A percentile compares a stretch with the other conserved stretches of the same genome.
Conservation (phyloP, 352 stramenopile genomes). For the Globisporangium acanthophoron region DNA sequence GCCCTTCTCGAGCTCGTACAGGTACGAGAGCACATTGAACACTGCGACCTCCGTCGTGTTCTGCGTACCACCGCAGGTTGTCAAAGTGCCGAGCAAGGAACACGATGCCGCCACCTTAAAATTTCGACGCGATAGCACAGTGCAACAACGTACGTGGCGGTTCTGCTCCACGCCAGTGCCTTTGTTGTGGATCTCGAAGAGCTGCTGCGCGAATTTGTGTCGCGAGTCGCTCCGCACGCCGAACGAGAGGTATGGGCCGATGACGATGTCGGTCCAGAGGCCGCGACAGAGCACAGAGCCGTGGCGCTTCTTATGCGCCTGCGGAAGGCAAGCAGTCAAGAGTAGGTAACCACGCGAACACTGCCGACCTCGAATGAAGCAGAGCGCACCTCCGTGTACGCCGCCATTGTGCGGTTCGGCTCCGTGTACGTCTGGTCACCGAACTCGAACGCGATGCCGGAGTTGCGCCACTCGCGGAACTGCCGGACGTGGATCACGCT, state of each 20-base stretch:
- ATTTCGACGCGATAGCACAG: neutral
- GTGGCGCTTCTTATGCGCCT: constrained; percentile 68
- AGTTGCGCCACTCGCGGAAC: constrained; percentile 90
- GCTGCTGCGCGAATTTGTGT: constrained; percentile 72
- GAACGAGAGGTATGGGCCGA: constrained; percentile 89
- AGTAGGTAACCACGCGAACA: neutral
- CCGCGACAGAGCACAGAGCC: constrained; percentile 77
- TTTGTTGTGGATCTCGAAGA: constrained; percentile 94
- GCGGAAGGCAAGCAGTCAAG: neutral
- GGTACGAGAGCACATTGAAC: constrained; percentile 89
- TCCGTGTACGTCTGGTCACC: constrained; percentile 88
- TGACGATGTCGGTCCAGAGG: constrained; percentile 90
- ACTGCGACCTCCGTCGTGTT: constrained; percentile 90
- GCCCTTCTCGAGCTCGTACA: constrained; percentile 90
- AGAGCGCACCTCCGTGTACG: constrained; percentile 74
- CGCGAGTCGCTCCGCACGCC: constrained; percentile 77
- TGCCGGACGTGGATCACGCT: constrained; percentile 92
- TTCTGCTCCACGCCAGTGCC: constrained; percentile 92
- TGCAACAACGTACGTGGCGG: constrained; percentile 56
- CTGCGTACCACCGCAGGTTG: constrained; percentile 17
- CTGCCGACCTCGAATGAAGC: neutral
- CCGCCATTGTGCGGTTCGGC: constrained; percentile 88
- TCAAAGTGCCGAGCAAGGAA: neutral
- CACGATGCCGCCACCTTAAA: neutral
- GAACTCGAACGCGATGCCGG: constrained; percentile 94